Evolutionary conservation across 768 basidiomycete genomes (phyloP), one percentile per base, ranked within the genome.

Genomic region (Russula sp.): DNA sequence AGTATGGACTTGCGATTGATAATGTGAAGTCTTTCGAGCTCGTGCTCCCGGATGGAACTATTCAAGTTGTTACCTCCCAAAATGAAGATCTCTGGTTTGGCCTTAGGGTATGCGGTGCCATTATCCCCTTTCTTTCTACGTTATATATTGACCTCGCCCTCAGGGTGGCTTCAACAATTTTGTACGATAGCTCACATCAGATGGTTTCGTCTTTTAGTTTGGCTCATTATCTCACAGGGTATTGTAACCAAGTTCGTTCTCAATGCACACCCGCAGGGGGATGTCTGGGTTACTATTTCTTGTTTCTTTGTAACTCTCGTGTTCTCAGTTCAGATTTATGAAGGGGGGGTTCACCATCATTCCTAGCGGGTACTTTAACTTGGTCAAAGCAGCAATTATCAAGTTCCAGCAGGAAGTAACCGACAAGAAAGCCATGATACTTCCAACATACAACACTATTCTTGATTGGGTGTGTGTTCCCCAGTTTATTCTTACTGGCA

Each of bases 341-440:
- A 39, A 55, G 36, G 59, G 59, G 29, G 59, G 59, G 3, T 39
- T 49, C 14, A 2, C 34, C 20, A 49, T 42, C 13, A 25, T 56
- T 38, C n/a, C 39, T 34, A 22, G 13, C 32, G 9, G 1, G 22
- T 42, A 29, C 42, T 20, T 54, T 13, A 46, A 61, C 14, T 2
- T 50, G 11, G 36, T 82, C 75, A 48, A 69, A 29, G 60, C 70
- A 67, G 60, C 60, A 4, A 57, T 61, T 2, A 47, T 57, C 50
- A 58, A 65, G 4, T 65, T 53, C 25, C 46, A 51, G 11, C 43
- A 39, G 14, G 20, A 65, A 18, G 48, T 43, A 9, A 54, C 56
- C 4, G 64, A 65, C 39, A 34, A 32, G 25, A 65, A 65, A 32
- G 64, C 64, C 20, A 39, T 39, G 32, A 9, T 65, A 4, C 13